A percentile compares a stretch with the other conserved stretches of the same genome.
These are phyloP conservation scores for Candida koratica DNA, from an alignment of 805 yeast genomes.

Conservation along the genomic window DNA sequence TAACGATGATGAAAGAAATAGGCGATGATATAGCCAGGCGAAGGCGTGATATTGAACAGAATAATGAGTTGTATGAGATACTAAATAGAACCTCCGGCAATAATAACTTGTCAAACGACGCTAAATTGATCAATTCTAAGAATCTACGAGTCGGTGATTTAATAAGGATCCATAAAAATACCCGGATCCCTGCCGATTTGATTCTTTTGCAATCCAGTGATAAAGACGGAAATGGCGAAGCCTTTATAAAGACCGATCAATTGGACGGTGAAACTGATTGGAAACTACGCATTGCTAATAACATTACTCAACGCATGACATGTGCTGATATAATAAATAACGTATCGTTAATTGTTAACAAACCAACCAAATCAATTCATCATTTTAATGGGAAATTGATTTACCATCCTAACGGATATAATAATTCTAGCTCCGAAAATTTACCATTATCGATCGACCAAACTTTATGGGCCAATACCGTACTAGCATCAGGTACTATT, in stretches of 20 bases:
- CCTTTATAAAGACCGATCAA: constrained; percentile 95
- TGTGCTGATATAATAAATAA: constrained; percentile 50
- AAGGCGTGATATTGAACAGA: constrained; percentile 84
- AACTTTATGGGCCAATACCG: constrained; percentile 97
- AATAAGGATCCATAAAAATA: constrained; percentile 72
- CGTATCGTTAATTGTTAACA: constrained; percentile 56
- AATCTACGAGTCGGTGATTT: constrained; percentile 83
- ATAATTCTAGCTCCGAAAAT: constrained; percentile 29
- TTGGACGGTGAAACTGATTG: constrained; percentile 99
- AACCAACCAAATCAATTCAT: constrained; percentile 83
- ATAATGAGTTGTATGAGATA: constrained; percentile 77
- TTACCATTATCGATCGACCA: constrained; percentile 79
- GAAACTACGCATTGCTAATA: constrained; percentile 82
- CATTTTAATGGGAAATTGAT: constrained; percentile 71
- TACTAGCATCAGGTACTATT: constrained; percentile 89
- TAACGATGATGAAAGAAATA: constrained; percentile 95
- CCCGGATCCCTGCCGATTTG: constrained; percentile 92
- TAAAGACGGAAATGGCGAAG: constrained; percentile 70
- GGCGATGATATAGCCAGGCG: constrained; percentile 89
- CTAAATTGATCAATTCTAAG: constrained; percentile 43
- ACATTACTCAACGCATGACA: constrained; percentile 58
- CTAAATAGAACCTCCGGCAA: constrained; percentile 27
- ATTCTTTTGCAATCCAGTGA: constrained; percentile 73
- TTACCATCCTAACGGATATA: constrained; percentile 35
- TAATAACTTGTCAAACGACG: constrained; percentile 20